Evolutionary conservation across 305 asterid species (phyloP), one percentile per base, ranked within the genome.

Genomic region (Andrographis paniculata): DNA sequence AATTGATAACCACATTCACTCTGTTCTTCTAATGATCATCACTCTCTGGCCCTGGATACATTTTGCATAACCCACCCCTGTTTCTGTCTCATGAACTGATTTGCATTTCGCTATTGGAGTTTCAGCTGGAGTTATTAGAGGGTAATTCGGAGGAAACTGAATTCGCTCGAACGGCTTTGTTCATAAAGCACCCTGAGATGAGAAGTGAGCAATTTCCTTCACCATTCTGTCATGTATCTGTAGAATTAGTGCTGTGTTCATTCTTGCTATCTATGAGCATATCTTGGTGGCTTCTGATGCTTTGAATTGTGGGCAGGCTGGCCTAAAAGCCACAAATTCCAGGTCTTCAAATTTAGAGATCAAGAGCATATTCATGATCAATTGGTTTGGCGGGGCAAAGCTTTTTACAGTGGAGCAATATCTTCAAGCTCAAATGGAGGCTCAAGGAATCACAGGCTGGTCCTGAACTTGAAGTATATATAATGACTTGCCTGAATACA

Each of bases 321-420:
- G 97, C 97, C 97, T 17, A 65, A 79, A 73, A n/a, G 56, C 62
- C 97, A 88, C 66, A 60, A 82, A 62, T 88, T 88, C 74, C 75
- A 70, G 71, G 49, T 82, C 58, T 88, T 62, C 84, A 77, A 69
- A 59, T n/a, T 51, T 87, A 42, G 86, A 73, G 39, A 79, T 84
- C 1, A 76, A 73, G 40, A 76, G 79, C 40, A 81, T 88, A 58
- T 81, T 88, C 60, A 50, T 84, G 77, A 73, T 88, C 55, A 88
- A 88, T 59, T 88, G 93, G 93, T 84, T 60, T 16, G 97, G 97
- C 12, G 97, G 95, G 42, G 83, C 95, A 30, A 81, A 84, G 75
- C 95, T 95, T 54, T 74, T 88, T 56, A 84, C 95, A 1, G 93
- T 79, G 68, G 93, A 82, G 52, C 79, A 84, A 42, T 88, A 88